Evolutionary conservation across 108 stramenopile genomes (phyloP), one percentile per base, ranked within the genome.

Genomic region (Asterionellopsis glacialis): DNA sequence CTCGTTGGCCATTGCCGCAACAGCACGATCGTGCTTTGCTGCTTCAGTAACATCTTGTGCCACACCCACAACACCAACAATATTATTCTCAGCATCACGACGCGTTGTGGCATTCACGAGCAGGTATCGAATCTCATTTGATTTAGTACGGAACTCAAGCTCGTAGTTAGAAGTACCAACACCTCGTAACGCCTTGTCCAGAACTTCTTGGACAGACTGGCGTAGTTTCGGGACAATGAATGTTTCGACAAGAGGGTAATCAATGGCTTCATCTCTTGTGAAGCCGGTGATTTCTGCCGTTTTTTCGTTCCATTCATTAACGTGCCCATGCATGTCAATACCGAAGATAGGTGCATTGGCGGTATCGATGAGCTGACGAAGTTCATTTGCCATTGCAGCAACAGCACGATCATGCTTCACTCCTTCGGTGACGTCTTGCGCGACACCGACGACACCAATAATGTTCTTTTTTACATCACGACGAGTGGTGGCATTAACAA

Each of bases 31-130:
- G 49, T 63, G 49, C 43, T 79, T 53, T 19, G 73, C 65, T 13
- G 72, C 61, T 44, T 82, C 89, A 28, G 89, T 90, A 39, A 90
- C 84, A 70, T 89, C 85, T 64, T 90, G 85, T 0, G 82, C 90
- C 43, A 91, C 72, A 39, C 63, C 69, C 11, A 91, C 73, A 26
- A 77, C 90, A 60, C 90, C 90, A 16, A 85, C 77, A 27, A 87
- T 57, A 21, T 49, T 65, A 22, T 76, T 73, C 11, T 81, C 69
- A 21, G 64, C 68, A 64, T 91, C 80, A 1, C 82, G 57, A 28
- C 82, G 67, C 12, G 90, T 75, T 0, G 82, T 86, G 9, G 72
- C 87, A 72, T 88, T 91, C 4, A 91, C 65, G 13, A 91, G 67
- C 0, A 91, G 63, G 45, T 82, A 63, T 1, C 76, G 60, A 0